Conservation (phyloP, 441 rosid species). For the Populus trichocarpa region DNA sequence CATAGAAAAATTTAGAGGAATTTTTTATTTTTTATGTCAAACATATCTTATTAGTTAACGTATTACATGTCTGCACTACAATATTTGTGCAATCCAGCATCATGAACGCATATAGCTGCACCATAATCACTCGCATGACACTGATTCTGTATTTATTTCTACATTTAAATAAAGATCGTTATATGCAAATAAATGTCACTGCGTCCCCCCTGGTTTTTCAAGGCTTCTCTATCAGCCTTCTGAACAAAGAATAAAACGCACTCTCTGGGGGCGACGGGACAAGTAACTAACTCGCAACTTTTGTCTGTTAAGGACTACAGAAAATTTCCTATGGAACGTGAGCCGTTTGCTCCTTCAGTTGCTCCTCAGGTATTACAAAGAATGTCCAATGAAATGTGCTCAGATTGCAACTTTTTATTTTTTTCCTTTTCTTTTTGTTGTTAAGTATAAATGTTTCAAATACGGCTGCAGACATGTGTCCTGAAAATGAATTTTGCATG, state of each 20-base stretch:
- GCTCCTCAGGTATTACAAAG: not conserved
- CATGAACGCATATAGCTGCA: too few relatives aligned
- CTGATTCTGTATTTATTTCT: not conserved
- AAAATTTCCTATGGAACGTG: not conserved
- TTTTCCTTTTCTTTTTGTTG: not conserved
- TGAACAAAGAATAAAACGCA: not conserved
- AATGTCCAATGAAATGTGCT: not conserved
- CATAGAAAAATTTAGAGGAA: too few relatives aligned
- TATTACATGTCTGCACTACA: too few relatives aligned
- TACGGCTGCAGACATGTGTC: constrained; percentile 7
- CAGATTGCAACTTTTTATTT: not conserved
- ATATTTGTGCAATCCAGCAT: too few relatives aligned
- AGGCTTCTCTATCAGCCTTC: not conserved
- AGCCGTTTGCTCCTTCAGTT: not conserved
- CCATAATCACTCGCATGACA: not conserved
- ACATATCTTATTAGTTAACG: too few relatives aligned
- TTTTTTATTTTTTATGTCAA: too few relatives aligned
- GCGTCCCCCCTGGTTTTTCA: not conserved
- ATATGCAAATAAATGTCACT: not conserved
- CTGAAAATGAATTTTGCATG: constrained; percentile 19
- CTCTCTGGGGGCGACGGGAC: too few relatives aligned
- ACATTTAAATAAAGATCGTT: not conserved
- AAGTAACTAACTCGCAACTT: not conserved
- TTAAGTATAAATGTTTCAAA: not conserved
- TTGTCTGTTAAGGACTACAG: not conserved